Evolutionary conservation across 2,329 filamentous ascomycete genomes (phyloP).

Genomic region (Orbilia javanica): DNA sequence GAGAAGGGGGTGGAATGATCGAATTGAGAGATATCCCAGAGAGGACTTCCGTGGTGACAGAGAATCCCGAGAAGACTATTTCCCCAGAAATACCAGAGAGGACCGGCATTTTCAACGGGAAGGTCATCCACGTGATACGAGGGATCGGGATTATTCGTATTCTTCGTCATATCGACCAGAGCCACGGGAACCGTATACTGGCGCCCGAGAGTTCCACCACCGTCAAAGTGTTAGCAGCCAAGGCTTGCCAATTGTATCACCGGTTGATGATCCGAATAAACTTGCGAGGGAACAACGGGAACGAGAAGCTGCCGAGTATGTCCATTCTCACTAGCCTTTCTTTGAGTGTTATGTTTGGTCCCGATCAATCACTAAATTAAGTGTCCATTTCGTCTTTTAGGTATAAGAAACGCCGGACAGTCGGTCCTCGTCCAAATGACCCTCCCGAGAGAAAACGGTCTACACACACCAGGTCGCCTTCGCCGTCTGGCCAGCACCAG

Average conservation of each 20-base stretch:
- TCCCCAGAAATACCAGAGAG: conserved; percentile 25
- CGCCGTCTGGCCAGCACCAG: conserved; percentile 38
- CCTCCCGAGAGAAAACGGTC: conserved; percentile 51
- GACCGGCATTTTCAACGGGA: conserved; percentile 49
- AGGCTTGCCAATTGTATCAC: conserved; percentile 38
- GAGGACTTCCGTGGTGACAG: conserved; percentile 47
- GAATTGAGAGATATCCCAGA: conserved; percentile 42
- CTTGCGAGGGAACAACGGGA: conserved; percentile 53
- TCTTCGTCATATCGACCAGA: conserved; percentile 52
- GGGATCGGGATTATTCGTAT: conserved; percentile 49
- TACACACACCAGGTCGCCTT: conserved; percentile 49
- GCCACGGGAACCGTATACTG: conserved; percentile 39
- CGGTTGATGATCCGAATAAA: conserved; percentile 56
- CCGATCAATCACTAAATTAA: conserved; percentile 8
- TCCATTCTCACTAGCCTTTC: background rate
- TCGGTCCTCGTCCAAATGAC: conserved; percentile 44
- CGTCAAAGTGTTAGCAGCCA: conserved; percentile 51
- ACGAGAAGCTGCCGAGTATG: conserved; percentile 57
- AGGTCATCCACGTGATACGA: conserved; percentile 37
- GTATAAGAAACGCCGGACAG: conserved; percentile 57
- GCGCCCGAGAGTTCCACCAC: conserved; percentile 46
- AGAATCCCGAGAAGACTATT: conserved; percentile 42
- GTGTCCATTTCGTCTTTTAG: conserved; percentile 1
- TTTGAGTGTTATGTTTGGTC: background rate
- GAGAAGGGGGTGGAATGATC: conserved; percentile 44